Evolutionary conservation across 2,329 filamentous ascomycete genomes (phyloP).

Genomic region (Fusarium metavorans): DNA sequence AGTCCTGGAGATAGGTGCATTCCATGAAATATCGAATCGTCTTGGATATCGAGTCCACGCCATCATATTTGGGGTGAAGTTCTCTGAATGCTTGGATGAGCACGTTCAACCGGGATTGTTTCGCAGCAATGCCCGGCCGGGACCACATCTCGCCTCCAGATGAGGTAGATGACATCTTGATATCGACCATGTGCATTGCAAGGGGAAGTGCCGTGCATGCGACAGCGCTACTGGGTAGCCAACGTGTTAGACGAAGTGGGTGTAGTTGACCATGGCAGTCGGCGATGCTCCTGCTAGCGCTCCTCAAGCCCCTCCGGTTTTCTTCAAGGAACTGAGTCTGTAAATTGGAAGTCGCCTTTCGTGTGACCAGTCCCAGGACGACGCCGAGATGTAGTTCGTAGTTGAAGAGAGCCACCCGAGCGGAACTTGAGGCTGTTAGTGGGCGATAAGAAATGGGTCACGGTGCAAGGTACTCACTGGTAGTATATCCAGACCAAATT

Average conservation of each 20-base stretch:
- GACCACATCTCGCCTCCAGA: conserved; percentile 26
- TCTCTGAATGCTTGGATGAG: conserved; percentile 35
- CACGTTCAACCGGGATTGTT: conserved; percentile 34
- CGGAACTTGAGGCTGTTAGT: conserved; percentile 14
- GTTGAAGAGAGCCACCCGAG: conserved; percentile 31
- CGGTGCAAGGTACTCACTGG: conserved; percentile 15
- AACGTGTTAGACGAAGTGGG: conserved; percentile 17
- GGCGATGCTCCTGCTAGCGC: conserved; percentile 28
- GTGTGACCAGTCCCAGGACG: conserved; percentile 16
- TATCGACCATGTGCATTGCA: conserved; percentile 35
- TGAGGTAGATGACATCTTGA: conserved; percentile 28
- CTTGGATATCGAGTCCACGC: conserved; percentile 37
- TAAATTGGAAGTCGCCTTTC: neutral
- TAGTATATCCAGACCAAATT: conserved; percentile 41
- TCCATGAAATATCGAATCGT: conserved; percentile 39
- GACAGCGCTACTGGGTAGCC: conserved; percentile 38
- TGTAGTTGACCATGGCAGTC: conserved; percentile 28
- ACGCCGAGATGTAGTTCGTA: conserved; percentile 36
- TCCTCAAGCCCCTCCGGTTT: conserved; percentile 27
- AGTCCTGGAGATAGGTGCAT: conserved; percentile 16
- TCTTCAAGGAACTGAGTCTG: conserved; percentile 28
- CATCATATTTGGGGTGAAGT: conserved; percentile 34
- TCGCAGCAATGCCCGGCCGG: conserved; percentile 15
- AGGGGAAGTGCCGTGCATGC: conserved; percentile 36
- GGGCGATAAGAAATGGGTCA: fast-evolving